Percentiles rank a stretch among this genome's conserved stretches.
Conservation (phyloP, 1,284 basidiomycete genomes). For the Waitea zeae region DNA sequence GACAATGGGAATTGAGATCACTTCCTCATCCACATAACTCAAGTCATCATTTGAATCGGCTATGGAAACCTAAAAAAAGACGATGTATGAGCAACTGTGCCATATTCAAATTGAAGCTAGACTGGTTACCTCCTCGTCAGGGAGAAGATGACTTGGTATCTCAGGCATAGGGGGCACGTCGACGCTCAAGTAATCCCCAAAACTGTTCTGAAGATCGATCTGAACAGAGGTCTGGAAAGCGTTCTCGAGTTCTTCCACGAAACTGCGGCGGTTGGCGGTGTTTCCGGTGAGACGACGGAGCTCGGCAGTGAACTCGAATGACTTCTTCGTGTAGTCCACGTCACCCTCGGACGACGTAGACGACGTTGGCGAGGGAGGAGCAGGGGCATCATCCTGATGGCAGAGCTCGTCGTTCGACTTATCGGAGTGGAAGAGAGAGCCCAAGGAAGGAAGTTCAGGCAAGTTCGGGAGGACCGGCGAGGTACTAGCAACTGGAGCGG, state of each 20-base stretch:
- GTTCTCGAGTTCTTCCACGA: slow-evolving; percentile 67
- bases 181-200: slow-evolving; percentile 13
- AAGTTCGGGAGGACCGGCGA: no score
- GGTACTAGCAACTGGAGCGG: slow-evolving; percentile 10
- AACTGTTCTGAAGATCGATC: slow-evolving; percentile 32
- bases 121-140: no score
- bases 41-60: no score
- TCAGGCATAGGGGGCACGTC: slow-evolving; percentile 26
- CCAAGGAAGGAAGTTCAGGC: slow-evolving; percentile 5
- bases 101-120: no score
- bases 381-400: neutral
- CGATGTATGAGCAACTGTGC: no score
- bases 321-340: slow-evolving; percentile 55
- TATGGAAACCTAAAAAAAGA: no score
- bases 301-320: slow-evolving; percentile 79
- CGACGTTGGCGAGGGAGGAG: slow-evolving; percentile 1
- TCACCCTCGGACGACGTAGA: slow-evolving; percentile 18
- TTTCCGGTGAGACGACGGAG: slow-evolving; percentile 51
- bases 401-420: slow-evolving; percentile 20
- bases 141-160: no score
- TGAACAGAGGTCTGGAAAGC: slow-evolving; percentile 62
- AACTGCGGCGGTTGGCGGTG: slow-evolving; percentile 52
- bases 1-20: no score
- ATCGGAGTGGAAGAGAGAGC: slow-evolving; percentile 25
- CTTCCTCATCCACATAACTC: no score